A percentile compares a stretch with the other conserved stretches of the same genome.
Evolutionary conservation across 768 basidiomycete genomes (phyloP).

Genomic region (Hericium rajendrae): DNA sequence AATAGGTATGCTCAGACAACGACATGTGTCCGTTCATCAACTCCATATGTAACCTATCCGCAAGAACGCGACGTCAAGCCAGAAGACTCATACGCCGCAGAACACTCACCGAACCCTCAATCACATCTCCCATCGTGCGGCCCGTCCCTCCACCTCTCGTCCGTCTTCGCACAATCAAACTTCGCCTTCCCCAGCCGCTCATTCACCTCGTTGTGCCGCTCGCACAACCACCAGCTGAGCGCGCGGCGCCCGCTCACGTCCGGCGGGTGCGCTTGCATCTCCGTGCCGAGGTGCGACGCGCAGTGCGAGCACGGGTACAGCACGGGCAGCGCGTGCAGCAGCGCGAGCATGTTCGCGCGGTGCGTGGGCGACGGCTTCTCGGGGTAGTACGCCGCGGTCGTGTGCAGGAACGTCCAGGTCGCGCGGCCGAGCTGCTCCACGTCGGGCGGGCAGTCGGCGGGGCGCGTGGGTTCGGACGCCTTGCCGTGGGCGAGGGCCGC

Average conservation of each 20-base stretch:
- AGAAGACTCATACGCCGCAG: too few relatives aligned
- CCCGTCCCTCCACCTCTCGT: conserved; percentile 91
- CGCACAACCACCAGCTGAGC: conserved; percentile 82
- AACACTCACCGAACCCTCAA: conserved; percentile 21
- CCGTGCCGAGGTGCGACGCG: conserved; percentile 70
- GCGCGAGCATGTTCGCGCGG: conserved; percentile 73
- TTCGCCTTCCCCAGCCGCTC: conserved; percentile 68
- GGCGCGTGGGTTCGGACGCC: conserved; percentile 28
- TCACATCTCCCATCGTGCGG: conserved; percentile 84
- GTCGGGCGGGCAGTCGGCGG: conserved; percentile 79
- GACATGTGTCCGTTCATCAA: too few relatives aligned
- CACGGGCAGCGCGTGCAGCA: conserved; percentile 67
- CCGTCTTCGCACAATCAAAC: conserved; percentile 77
- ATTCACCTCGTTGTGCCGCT: conserved; percentile 91
- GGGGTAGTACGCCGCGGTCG: conserved; percentile 93
- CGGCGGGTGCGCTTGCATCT: conserved; percentile 58
- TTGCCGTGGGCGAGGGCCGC: conserved; percentile 12
- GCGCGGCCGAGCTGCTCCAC: conserved; percentile 82
- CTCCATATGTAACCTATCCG: too few relatives aligned
- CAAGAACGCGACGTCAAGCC: too few relatives aligned
- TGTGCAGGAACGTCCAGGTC: conserved; percentile 96
- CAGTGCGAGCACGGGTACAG: conserved; percentile 88
- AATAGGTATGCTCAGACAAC: too few relatives aligned
- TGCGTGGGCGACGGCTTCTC: conserved; percentile 66
- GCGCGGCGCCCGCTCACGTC: conserved; percentile 63